Conservation (phyloP, 768 basidiomycete species). For the Fibroporia radiculosa region DNA sequence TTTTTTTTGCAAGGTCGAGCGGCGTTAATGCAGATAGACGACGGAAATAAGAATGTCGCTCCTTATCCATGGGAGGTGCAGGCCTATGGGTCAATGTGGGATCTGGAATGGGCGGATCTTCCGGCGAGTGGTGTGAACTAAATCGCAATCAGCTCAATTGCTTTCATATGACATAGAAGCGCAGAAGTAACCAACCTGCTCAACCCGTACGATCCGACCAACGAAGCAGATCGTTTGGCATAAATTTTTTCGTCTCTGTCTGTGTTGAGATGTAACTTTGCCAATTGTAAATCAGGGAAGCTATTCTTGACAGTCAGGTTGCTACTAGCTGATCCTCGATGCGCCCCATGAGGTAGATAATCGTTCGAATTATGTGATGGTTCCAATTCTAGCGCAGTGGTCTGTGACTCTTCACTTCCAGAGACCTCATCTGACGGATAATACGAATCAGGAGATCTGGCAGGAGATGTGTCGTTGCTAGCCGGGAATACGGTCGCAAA, state of each 20-base stretch:
- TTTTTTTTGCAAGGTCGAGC: constrained; percentile 49
- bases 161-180: background rate
- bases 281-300: constrained; percentile 71
- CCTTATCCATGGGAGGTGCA: constrained; percentile 59
- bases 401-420: constrained; percentile 31
- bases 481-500: constrained; percentile 30
- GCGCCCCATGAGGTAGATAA: constrained; percentile 11
- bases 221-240: background rate
- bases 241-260: constrained; percentile 2
- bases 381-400: background rate
- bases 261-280: constrained; percentile 30
- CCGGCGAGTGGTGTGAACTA: constrained; percentile 13
- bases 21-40: constrained; percentile 75
- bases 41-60: constrained; percentile 90
- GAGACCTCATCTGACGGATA: constrained; percentile 36
- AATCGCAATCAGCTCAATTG: no score
- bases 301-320: constrained; percentile 56
- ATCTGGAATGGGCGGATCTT: constrained; percentile 26
- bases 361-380: background rate
- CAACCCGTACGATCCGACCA: background rate
- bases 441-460: constrained; percentile 39
- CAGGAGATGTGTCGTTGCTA: constrained; percentile 29
- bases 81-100: constrained; percentile 37
- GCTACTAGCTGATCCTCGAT: background rate
- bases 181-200: background rate